Evolutionary conservation across 2,329 filamentous ascomycete genomes (phyloP), one percentile per base, ranked within the genome.

Genomic region (Sarocladium oryzae): DNA sequence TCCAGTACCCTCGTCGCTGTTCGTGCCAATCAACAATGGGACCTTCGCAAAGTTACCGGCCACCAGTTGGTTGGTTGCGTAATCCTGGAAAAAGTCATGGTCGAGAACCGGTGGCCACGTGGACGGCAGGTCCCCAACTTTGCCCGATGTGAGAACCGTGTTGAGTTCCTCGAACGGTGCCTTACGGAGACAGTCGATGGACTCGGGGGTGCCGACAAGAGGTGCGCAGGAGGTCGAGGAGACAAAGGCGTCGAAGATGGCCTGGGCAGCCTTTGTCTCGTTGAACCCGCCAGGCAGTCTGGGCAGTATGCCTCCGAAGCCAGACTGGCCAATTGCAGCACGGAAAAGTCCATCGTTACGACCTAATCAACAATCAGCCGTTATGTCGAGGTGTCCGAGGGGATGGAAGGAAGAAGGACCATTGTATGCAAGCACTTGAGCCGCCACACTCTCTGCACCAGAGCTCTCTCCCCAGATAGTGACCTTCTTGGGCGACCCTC

Each of bases 291-390:
- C 68, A 67, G 3, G 77, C 77, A 11, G 74, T 79, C 50, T 83
- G 71, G 50, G 76, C 64, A 40, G 24, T 15, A 48, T 32, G 15
- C 26, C 43, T 20, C 43, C 43, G 28, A 48, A 48, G n/a, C 43
- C 43, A 16, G 43, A 48, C 43, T 48, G 43, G 24, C 43, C 43
- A 5, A 79, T 82, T 2, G 73, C 79, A 7, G 64, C 74, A 3
- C 72, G 70, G 57, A 81, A 84, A 0, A 84, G 64, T 0, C 67
- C 64, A 51, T 83, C 78, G 50, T 83, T 71, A 26, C 77, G 67
- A 0, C 80, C 43, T 48, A 24, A 3, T 20, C 28, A 45, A 8
- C 21, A 10, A 23, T 45, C 18, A 45, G 24, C 40, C 4, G 16
- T 13, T n/a, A 21, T 21, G 13, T 16, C 4, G 11, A 40, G 36